A percentile compares a stretch with the other conserved stretches of the same genome.
phyloP scores from a whole-genome alignment of 768 basidiomycete species.

The Thelephora aurantiotincta region DNA sequence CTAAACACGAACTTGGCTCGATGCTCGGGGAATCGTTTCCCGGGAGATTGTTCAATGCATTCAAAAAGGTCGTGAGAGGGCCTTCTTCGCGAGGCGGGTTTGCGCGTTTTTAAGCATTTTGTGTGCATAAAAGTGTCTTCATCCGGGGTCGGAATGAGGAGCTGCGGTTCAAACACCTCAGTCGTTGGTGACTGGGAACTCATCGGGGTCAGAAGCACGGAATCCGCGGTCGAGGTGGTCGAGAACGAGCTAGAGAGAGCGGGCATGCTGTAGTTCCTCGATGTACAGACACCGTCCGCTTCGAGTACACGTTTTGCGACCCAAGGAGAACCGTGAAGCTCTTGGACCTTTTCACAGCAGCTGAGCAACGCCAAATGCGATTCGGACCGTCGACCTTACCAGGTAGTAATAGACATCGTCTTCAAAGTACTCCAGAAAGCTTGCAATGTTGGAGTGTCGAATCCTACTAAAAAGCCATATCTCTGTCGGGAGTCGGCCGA shows the following conservation, averaged over 20 bases:
- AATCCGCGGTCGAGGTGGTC: conserved; percentile 28
- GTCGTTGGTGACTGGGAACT: neutral
- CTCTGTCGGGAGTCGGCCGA: conserved; percentile 67
- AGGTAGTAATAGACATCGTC: conserved; percentile 79
- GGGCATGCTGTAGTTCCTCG: conserved; percentile 20
- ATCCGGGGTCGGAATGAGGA: neutral
- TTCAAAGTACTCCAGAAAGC: conserved; percentile 74
- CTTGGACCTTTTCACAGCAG: conserved; percentile 51
- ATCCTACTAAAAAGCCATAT: conserved; percentile 61
- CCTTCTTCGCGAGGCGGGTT: conserved; percentile 44
- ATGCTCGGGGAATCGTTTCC: conserved; percentile 65
- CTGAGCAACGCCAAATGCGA: conserved; percentile 1
- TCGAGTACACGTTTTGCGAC: conserved; percentile 19
- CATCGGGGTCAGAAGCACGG: conserved; percentile 27
- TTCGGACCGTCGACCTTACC: conserved; percentile 28
- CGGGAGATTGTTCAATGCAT: conserved; percentile 78
- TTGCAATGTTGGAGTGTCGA: conserved; percentile 71
- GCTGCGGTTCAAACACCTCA: neutral
- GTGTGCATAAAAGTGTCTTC: conserved; percentile 9
- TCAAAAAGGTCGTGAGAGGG: conserved; percentile 90
- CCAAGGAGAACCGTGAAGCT: conserved; percentile 91
- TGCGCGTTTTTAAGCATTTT: conserved; percentile 4
- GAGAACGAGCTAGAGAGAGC: conserved; percentile 44
- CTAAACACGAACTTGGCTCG: conserved; percentile 74
- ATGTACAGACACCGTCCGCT: neutral